These are phyloP conservation scores for Sphaceloma murrayae DNA, from an alignment of 2,329 filamentous ascomycete species.

Conservation along the genomic window DNA sequence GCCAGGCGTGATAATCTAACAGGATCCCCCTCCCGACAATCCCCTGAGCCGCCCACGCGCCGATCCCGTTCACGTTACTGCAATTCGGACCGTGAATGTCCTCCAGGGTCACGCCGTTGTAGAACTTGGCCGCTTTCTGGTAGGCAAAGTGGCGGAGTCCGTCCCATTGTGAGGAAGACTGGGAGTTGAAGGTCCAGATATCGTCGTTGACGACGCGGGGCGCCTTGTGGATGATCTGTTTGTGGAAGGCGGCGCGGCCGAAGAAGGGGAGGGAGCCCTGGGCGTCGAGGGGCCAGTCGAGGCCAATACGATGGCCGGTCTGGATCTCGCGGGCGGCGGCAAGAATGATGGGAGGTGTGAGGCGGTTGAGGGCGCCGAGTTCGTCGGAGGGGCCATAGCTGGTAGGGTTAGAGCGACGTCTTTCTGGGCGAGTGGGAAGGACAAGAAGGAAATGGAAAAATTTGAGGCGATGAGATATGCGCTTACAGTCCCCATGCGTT, in stretches of 20 bases:
- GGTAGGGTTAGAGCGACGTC: conserved; percentile 27
- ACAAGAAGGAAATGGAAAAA: conserved; percentile 1
- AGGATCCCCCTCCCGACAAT: conserved; percentile 49
- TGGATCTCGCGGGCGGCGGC: conserved; percentile 40
- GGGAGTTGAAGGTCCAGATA: conserved; percentile 49
- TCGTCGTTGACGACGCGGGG: conserved; percentile 52
- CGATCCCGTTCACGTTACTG: conserved; percentile 37
- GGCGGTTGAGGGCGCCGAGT: conserved; percentile 52
- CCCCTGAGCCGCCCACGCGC: conserved; percentile 42
- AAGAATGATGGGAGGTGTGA: conserved; percentile 46
- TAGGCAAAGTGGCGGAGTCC: conserved; percentile 45
- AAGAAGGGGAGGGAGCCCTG: conserved; percentile 47
- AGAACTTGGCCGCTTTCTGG: conserved; percentile 34
- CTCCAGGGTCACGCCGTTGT: conserved; percentile 33
- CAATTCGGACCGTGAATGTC: conserved; percentile 32
- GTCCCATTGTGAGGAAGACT: conserved; percentile 51
- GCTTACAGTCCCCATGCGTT: conserved; percentile 33
- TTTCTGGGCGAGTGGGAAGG: background rate
- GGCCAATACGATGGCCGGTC: conserved; percentile 47
- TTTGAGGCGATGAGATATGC: background rate
- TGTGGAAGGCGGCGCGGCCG: conserved; percentile 46
- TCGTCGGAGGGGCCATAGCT: conserved; percentile 49
- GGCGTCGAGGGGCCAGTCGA: conserved; percentile 52
- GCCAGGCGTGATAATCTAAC: conserved; percentile 45
- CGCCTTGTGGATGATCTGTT: conserved; percentile 44